Evolutionary conservation across 805 yeast genomes (phyloP).

Genomic region (Henningerozyma blattae): DNA sequence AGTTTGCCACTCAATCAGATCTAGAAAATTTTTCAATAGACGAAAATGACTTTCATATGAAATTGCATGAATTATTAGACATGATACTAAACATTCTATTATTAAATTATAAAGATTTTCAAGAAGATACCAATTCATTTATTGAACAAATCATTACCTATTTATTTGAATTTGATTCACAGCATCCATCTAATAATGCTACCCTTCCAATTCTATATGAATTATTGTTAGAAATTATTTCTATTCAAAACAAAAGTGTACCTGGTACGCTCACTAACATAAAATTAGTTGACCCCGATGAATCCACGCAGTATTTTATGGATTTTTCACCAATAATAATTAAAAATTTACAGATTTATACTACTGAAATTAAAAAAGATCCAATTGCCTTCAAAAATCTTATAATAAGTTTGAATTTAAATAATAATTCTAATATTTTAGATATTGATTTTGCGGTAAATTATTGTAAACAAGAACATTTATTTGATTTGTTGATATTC

Average conservation of each 20-base stretch:
- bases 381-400: conserved; percentile 65
- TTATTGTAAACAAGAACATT: conserved; percentile 41
- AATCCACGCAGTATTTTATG: conserved; percentile 35
- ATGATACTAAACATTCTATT: neutral
- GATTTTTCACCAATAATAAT: conserved; percentile 38
- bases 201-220: too few relatives aligned
- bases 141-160: conserved; percentile 8
- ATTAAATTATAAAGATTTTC: neutral
- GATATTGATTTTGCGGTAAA: conserved; percentile 69
- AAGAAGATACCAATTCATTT: conserved; percentile 2
- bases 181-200: too few relatives aligned
- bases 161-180: conserved; percentile 3
- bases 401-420: conserved; percentile 56
- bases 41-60: conserved; percentile 6
- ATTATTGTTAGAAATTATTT: too few relatives aligned
- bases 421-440: too few relatives aligned
- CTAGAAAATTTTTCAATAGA: neutral
- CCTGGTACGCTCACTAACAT: too few relatives aligned
- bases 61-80: conserved; percentile 8
- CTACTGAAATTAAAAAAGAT: too few relatives aligned
- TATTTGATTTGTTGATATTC: conserved; percentile 54
- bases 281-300: too few relatives aligned
- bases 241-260: too few relatives aligned
- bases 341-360: too few relatives aligned
- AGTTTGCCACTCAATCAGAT: conserved; percentile 1